Base-by-base conservation (phyloP, 805 yeast genomes). In the Barnettozyma sucrosica region DNA sequence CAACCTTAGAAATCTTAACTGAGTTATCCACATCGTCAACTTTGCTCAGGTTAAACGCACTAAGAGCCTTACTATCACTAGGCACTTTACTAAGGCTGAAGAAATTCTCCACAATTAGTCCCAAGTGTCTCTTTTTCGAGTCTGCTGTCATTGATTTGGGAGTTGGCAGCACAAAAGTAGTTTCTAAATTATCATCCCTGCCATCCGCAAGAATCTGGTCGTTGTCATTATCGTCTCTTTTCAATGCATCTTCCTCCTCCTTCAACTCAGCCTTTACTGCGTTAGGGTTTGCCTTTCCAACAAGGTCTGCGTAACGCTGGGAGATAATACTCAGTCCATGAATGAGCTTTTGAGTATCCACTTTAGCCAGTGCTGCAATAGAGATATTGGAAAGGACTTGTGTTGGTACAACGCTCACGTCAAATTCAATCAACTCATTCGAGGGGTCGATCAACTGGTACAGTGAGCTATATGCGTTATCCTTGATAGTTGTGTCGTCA, bases 261-360 rank as follows among this genome's bases (percentile, higher is more conserved):
- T 57, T 63, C 7, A 58, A 60, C 16, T 63, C 69, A 4, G 61
- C 62, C 7, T 61, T 65, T 2, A 52, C 64, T 9, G 55, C 45
- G 1, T 37, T 40, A 13, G 43, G 24, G 10, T 44, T 36, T 5
- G 49, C 47, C 44, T 63, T 66, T 20, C 60, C 63, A 55, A 68
- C 61, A 16, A 74, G 69, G 57, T 75, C 76, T 10, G 72, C 66
- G 57, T 84, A 86, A 51, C 97, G 72, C 10, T 82, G 76, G 14
- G 80, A 72, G 6, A 88, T 77, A 36, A 87, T 79, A n/a, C 79
- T 77, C 49, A 89, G 67, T 2, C 88, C 95, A 46, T 79, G 76
- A 14, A 79, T 70, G 23, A 92, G 69, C 49, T 72, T 75, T 4
- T 69, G 69, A 0, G 74, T 66, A 43, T 77, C 76, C 0, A 79